Evolutionary conservation across 495 filamentous ascomycete species (phyloP), one percentile per base, ranked within the genome.

Genomic region (Talaromyces liani): DNA sequence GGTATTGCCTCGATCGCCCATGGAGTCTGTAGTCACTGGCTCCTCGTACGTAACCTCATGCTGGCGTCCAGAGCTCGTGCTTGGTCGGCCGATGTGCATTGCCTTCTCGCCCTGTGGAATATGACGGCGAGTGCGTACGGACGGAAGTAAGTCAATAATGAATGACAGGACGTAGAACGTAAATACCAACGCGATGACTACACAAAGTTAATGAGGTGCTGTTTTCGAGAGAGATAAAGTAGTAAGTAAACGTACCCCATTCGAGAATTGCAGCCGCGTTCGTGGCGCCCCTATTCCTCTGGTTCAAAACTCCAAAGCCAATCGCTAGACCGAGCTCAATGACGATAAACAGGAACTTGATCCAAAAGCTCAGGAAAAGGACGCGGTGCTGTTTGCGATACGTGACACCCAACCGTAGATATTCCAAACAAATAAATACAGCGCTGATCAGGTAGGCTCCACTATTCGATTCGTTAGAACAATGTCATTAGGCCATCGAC

Each of bases 121-220:
- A 55, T 79, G 75, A 36, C 72, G 74, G 64, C 87, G 88, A 4
- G 85, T 91, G 14, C 83, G 79, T 2, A 89, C 80, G 20, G 92
- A 91, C 0, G 94, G 94, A 59, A 91, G 77, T 41, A 98, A 80
- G 71, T 98, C 94, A 69, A 98, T 77, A 61, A 89, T 84, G 77
- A 96, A 98, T 45, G 90, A 92, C 56, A 96, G 82, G 49, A 96
- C 79, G 73, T 95, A 97, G 68, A 91, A 89, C 9, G 88, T 92
- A 77, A 96, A 98, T 65, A 97, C 79, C 67, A 98, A 87, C 24
- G 92, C 87, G 65, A 98, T 88, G 60, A 87, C 76, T 84, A 65
- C 33, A 41, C 10, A n/a, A 25, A 47, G n/a, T 62, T 63, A 36
- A 14, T 33, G 6, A 41, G 20, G 20, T 9, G 36, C 34, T 12